Evolutionary conservation across 2,329 filamentous ascomycete genomes (phyloP).

Genomic region (Onygena corvina): DNA sequence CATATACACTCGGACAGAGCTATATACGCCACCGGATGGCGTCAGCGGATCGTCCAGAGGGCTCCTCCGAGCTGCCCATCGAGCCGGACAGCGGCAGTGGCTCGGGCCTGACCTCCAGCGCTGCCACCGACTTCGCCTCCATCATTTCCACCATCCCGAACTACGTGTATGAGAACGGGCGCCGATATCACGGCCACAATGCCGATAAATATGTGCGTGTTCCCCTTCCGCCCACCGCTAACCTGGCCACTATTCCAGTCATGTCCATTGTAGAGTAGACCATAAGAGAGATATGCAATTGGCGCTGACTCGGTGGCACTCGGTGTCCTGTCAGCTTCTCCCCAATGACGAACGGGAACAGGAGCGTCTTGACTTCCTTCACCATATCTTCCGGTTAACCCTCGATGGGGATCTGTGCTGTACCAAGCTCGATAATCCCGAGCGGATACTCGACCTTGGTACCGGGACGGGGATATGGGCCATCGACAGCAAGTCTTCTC

Average conservation of each 20-base stretch:
- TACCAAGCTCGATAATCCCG: conserved; percentile 20
- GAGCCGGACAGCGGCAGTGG: conserved; percentile 11
- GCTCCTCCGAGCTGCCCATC: conserved; percentile 3
- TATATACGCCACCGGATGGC: neutral
- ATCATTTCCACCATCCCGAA: conserved; percentile 13
- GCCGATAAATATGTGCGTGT: conserved; percentile 14
- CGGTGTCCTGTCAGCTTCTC: conserved; percentile 6
- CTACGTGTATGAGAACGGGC: conserved; percentile 17
- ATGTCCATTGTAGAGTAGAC: neutral
- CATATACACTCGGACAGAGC: too few species aligned
- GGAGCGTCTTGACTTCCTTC: conserved; percentile 31
- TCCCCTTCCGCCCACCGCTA: neutral
- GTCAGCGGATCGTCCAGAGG: neutral
- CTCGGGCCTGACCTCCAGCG: neutral
- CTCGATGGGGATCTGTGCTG: conserved; percentile 26
- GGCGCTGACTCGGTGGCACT: neutral
- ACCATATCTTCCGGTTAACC: conserved; percentile 24
- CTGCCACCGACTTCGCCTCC: conserved; percentile 12
- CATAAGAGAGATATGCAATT: neutral
- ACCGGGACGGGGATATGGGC: conserved; percentile 24
- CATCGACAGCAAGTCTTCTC: conserved; percentile 10
- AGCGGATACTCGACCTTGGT: conserved; percentile 25
- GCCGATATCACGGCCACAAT: conserved; percentile 17
- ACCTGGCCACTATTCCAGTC: neutral
- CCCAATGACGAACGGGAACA: conserved; percentile 23